phyloP scores from a whole-genome alignment of 179 eudicot genomes.

The Drosera spatulata region DNA sequence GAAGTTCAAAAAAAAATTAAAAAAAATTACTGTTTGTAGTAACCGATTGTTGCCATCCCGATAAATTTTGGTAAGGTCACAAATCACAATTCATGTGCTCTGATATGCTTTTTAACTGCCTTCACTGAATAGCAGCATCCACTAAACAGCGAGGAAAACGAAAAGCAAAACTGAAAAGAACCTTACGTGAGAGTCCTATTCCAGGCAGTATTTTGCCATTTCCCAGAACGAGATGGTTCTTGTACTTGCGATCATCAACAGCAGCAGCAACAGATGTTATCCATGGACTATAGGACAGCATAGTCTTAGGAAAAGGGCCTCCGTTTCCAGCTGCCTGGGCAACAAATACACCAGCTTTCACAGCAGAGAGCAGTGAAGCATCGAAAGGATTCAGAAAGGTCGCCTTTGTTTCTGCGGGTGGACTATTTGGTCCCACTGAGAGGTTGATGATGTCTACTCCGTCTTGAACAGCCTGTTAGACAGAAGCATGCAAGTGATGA shows the following conservation, averaged over 20 bases:
- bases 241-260: conserved; percentile 80
- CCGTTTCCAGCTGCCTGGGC: conserved; percentile 97
- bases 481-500: conserved; percentile 10
- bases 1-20: no score
- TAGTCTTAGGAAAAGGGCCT: conserved; percentile 79
- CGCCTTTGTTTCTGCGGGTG: conserved; percentile 70
- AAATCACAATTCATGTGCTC: no score
- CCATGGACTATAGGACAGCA: conserved; percentile 92
- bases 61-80: no score
- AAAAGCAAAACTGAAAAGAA: neutral
- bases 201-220: conserved; percentile 68
- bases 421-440: conserved; percentile 89
- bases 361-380: conserved; percentile 72
- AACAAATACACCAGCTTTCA: conserved; percentile 85
- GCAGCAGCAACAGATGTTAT: conserved; percentile 90
- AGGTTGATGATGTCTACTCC: conserved; percentile 92
- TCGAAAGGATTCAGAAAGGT: conserved; percentile 85
- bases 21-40: no score
- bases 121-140: no score
- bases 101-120: no score
- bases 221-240: conserved; percentile 70
- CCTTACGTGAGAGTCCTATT: conserved; percentile 76
- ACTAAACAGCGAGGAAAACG: neutral
- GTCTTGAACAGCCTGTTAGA: conserved; percentile 84
- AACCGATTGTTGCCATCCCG: no score